Conservation (phyloP, 257 asterid species). For the Marsdenia floribunda region DNA sequence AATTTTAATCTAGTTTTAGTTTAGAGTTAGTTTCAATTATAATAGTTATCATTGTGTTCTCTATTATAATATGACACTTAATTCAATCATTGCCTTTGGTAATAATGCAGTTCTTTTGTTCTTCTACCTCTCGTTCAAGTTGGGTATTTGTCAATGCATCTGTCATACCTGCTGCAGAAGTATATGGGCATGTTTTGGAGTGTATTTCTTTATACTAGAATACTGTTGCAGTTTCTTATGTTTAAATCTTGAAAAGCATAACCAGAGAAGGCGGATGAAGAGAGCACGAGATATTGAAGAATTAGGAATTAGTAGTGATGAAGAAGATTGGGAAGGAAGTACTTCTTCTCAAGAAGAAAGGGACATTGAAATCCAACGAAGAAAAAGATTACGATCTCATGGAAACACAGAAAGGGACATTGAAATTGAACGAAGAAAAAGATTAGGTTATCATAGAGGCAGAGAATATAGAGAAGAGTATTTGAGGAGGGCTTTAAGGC, state of each 20-base stretch:
- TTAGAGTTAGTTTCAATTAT: too few species aligned
- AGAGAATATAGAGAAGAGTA: conserved; percentile 42
- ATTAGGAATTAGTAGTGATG: conserved; percentile 21
- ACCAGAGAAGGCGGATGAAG: conserved; percentile 28
- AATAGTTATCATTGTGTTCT: neutral
- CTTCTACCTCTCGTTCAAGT: conserved; percentile 61
- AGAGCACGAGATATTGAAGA: conserved; percentile 39
- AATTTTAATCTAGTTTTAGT: too few species aligned
- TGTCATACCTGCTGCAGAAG: conserved; percentile 39
- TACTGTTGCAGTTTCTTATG: conserved; percentile 59
- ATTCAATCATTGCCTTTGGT: neutral
- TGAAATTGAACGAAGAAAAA: conserved; percentile 9
- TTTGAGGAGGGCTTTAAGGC: conserved; percentile 51
- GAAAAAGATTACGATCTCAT: conserved; percentile 14
- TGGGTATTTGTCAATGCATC: conserved; percentile 75
- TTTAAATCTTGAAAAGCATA: conserved; percentile 35
- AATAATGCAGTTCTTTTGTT: conserved; percentile 58
- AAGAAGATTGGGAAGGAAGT: conserved; percentile 28
- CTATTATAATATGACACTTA: neutral
- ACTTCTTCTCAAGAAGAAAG: conserved; percentile 2
- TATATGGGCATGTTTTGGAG: conserved; percentile 43
- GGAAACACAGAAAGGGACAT: conserved; percentile 12
- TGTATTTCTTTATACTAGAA: conserved; percentile 41
- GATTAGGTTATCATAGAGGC: conserved; percentile 9
- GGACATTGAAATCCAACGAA: conserved; percentile 11